Conservation (phyloP, 192 early-diverging fungal genomes). For the Backusella circina region DNA sequence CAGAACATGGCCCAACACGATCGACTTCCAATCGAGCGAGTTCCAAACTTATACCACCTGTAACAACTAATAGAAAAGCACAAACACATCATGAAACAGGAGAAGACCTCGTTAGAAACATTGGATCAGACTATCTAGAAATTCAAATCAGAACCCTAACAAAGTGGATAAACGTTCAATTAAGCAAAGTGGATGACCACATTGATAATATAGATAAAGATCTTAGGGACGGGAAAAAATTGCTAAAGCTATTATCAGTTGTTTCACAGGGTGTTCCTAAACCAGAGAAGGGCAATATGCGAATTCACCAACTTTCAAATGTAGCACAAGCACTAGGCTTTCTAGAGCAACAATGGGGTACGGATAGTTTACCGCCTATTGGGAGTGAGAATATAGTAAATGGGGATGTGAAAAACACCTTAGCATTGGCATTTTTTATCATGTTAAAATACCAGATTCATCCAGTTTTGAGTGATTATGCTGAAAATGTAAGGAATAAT, state of each 20-base stretch:
- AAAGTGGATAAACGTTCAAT: slow-evolving; percentile 59
- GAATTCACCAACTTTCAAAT: slow-evolving; percentile 80
- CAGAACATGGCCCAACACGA: neutral
- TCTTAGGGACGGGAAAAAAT: slow-evolving; percentile 62
- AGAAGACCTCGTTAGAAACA: slow-evolving; percentile 42
- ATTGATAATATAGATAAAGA: slow-evolving; percentile 56
- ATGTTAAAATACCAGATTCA: slow-evolving; percentile 50
- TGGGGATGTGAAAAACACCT: slow-evolving; percentile 63
- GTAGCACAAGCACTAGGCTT: slow-evolving; percentile 68
- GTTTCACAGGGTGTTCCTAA: slow-evolving; percentile 68
- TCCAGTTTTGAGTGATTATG: neutral
- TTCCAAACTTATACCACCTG: slow-evolving; percentile 7
- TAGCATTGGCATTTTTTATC: slow-evolving; percentile 50
- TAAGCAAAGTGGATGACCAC: slow-evolving; percentile 34
- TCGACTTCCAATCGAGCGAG: neutral
- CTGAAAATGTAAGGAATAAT: neutral
- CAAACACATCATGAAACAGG: neutral
- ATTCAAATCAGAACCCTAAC: slow-evolving; percentile 51
- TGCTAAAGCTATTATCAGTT: slow-evolving; percentile 67
- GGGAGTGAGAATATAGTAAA: slow-evolving; percentile 81
- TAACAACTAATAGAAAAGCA: neutral
- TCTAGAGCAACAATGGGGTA: slow-evolving; percentile 51
- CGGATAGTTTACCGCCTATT: slow-evolving; percentile 63
- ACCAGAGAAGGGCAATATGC: slow-evolving; percentile 67
- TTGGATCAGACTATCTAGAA: slow-evolving; percentile 43